Evolutionary conservation across 129 eudicot genomes (phyloP).

Genomic region (Tagetes patula): DNA sequence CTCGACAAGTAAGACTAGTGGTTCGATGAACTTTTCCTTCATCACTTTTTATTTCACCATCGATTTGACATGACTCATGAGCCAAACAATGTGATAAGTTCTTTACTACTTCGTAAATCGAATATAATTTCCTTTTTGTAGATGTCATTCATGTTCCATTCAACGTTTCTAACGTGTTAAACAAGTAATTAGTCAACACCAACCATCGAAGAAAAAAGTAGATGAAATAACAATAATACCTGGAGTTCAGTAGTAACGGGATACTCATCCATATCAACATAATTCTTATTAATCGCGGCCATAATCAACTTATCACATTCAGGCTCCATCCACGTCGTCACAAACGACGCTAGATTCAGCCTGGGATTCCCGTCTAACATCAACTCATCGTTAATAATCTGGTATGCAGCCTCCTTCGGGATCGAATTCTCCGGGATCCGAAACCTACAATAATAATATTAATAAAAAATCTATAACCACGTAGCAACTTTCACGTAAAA

Average conservation of each 20-base stretch:
- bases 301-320: conserved; percentile 82
- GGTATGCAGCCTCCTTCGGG: conserved; percentile 86
- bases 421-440: conserved; percentile 68
- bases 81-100: too few species aligned
- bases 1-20: too few species aligned
- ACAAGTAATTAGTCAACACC: too few species aligned
- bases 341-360: conserved; percentile 86
- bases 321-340: conserved; percentile 96
- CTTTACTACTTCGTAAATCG: too few species aligned
- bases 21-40: too few species aligned
- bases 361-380: conserved; percentile 93
- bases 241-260: conserved; percentile 93
- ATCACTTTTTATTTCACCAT: too few species aligned
- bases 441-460: conserved; percentile 39
- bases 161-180: too few species aligned
- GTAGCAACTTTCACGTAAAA: not conserved
- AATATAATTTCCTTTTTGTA: too few species aligned
- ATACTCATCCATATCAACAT: conserved; percentile 95
- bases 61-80: too few species aligned
- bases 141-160: too few species aligned
- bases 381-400: conserved; percentile 84
- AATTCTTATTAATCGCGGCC: conserved; percentile 67
- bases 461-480: too few species aligned
- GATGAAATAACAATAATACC: conserved; percentile 26
- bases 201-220: not conserved